Evolutionary conservation across 2,329 filamentous ascomycete genomes (phyloP).

Genomic region (Biscogniauxia mediterranea): DNA sequence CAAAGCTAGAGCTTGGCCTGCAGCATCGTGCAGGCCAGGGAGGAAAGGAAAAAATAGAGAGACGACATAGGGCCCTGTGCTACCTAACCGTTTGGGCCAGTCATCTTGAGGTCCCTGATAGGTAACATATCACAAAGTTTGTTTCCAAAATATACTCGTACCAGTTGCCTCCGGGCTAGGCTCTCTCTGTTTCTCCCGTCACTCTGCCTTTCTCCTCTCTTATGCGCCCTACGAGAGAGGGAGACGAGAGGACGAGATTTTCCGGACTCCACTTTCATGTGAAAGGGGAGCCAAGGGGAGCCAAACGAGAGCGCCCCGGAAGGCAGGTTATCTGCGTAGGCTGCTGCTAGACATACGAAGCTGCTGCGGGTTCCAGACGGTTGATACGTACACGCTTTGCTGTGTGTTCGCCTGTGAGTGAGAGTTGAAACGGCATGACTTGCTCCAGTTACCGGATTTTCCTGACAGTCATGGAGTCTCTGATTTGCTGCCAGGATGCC

Average conservation of each 20-base stretch:
- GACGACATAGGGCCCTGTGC: constrained; percentile 27
- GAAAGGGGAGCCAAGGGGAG: too few relatives aligned
- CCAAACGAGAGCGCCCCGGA: too few relatives aligned
- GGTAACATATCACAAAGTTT: constrained; percentile 25
- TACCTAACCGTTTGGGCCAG: constrained; percentile 30
- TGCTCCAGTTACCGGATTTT: neutral
- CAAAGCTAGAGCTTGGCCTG: constrained; percentile 31
- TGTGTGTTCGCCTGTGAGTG: neutral
- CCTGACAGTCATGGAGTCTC: neutral
- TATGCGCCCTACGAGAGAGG: neutral
- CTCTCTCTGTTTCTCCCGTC: neutral
- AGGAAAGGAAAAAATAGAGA: constrained; percentile 6
- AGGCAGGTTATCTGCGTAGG: neutral
- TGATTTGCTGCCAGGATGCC: neutral
- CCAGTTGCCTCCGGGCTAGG: neutral
- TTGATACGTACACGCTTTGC: neutral
- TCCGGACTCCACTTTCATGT: too few relatives aligned
- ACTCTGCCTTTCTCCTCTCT: too few relatives aligned
- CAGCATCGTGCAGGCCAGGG: constrained; percentile 31
- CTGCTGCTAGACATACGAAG: neutral
- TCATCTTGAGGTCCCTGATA: constrained; percentile 14
- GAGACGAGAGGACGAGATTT: too few relatives aligned
- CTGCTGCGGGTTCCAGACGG: neutral
- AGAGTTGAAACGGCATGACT: neutral
- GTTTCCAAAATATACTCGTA: constrained; percentile 12